Evolutionary conservation across 345 rosid species (phyloP), one percentile per base, ranked within the genome.

Genomic region (Rhodomyrtus tomentosa): DNA sequence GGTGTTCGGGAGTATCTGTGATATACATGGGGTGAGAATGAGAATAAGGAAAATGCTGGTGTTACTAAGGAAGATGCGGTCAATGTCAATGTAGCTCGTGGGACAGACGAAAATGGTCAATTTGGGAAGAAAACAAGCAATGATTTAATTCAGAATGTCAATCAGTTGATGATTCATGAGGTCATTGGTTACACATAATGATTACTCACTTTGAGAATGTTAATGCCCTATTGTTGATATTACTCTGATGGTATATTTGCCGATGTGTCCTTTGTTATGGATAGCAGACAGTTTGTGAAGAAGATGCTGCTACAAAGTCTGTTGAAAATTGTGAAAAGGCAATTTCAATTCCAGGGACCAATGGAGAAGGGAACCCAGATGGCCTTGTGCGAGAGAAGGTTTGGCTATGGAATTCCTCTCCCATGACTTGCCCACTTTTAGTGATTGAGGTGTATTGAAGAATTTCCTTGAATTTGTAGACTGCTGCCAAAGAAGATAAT

Each of bases 251-350:
- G 13, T 68, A 68, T 20, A 68, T 68, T 68, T 68, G 45, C 79
- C 36, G 7, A 18, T 68, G 45, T 36, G 24, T 36, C 79, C 45
- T 51, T 83, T 52, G 53, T 54, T 45, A 27, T 81, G 24, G 50
- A 68, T 56, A 40, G 88, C 87, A 89, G 88, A 83, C 16, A 84
- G 53, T 83, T 72, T 58, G 24, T 27, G 73, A 82, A 18, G 88
- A 52, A 74, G 88, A 83, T 58, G 38, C 24, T 72, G 13, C 13
- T 49, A 72, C 24, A 21, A 56, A 52, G 29, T 50, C 59, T 55
- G 36, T 29, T 18, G 54, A 72, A 53, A 29, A 56, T 80, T 9
- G 50, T 50, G 80, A 81, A 2, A 9, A 25, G 45, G 81, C 55
- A 52, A 72, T 25, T 72, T 79, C 4, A 81, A 11, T 55, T 50